Base-by-base conservation (phyloP, 192 early-diverging fungal species). In the Chytriomyces hyalinus region DNA sequence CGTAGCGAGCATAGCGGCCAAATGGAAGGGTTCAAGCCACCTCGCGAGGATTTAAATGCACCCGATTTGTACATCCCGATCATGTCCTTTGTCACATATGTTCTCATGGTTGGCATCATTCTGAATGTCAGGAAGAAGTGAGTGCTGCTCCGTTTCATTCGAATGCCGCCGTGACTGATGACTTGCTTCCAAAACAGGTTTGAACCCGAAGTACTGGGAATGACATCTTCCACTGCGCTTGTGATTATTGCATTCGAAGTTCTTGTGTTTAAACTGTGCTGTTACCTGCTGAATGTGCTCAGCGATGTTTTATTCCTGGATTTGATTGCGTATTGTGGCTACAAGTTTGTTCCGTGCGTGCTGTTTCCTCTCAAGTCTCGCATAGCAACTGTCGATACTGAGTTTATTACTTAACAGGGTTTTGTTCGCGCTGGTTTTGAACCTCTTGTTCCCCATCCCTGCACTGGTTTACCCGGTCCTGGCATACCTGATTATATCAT, bases 61-160 rank as follows among this genome's bases (percentile, higher is more conserved):
- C 97, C 97, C 0, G 97, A 99, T 82, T 85, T 99, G 65, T 99
- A 99, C 77, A 97, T 99, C 51, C 97, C 97, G 65, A 91, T 91
- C 47, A 98, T 98, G 97, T 90, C 92, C 0, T 87, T 96, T 70
- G 95, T 98, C 8, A 93, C 95, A 20, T 98, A 98, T 80, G 90
- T 98, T 6, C 86, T 98, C 24, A 53, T 94, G 13, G 86, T 92
- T 57, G 95, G 94, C 8, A 68, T 95, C 65, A 83, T 86, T 17
- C 86, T 88, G 50, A 94, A 92, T 17, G 50, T 82, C 8, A 61
- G 80, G 63, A 86, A 85, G 70, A 89, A 88, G 83, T 86, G 79
- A 65, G 69, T 44, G 2, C n/a, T 57, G 20, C 43, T 67, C 13
- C 44, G 15, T 75, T 65, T 67, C 9, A 47, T 67, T 49, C 43